A percentile compares a stretch with the other conserved stretches of the same genome.
Conservation (phyloP, 1,284 basidiomycete genomes). For the Leccinum pachyderme region DNA sequence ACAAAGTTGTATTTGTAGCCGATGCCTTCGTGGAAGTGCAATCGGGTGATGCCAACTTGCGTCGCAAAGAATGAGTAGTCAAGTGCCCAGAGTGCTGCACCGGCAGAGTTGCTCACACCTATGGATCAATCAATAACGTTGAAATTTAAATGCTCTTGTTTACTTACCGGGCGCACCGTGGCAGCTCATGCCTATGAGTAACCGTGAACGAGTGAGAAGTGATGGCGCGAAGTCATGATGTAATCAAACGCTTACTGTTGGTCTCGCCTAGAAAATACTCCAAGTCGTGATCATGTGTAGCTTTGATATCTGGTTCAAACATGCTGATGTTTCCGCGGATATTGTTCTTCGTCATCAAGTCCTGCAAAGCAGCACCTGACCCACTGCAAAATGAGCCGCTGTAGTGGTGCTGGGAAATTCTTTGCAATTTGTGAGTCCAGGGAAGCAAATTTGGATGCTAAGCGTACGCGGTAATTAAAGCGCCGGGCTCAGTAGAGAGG, state of each 20-base stretch:
- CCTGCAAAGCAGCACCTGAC: constrained; percentile 46
- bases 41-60: constrained; percentile 35
- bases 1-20: constrained; percentile 51
- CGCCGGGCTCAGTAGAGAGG: constrained; percentile 38
- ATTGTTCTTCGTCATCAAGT: constrained; percentile 59
- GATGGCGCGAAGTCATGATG: neutral
- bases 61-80: constrained; percentile 61
- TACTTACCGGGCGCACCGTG: constrained; percentile 51
- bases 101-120: constrained; percentile 66
- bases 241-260: constrained; percentile 42
- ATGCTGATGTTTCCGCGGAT: constrained; percentile 56
- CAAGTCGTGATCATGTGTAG: constrained; percentile 45
- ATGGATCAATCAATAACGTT: neutral
- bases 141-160: neutral
- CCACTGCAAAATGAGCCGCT: constrained; percentile 57
- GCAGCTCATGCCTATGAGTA: constrained; percentile 27
- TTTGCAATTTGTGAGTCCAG: constrained; percentile 6
- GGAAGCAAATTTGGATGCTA: neutral
- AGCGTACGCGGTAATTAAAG: constrained; percentile 36
- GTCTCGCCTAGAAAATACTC: constrained; percentile 63
- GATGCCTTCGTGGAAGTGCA: constrained; percentile 45
- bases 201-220: neutral
- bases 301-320: constrained; percentile 50
- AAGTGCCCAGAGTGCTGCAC: constrained; percentile 66
- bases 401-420: constrained; percentile 64